Percentiles rank a stretch among this genome's conserved stretches.
phyloP scores from a whole-genome alignment of 441 rosid genomes.

The Lepidium campestre region DNA sequence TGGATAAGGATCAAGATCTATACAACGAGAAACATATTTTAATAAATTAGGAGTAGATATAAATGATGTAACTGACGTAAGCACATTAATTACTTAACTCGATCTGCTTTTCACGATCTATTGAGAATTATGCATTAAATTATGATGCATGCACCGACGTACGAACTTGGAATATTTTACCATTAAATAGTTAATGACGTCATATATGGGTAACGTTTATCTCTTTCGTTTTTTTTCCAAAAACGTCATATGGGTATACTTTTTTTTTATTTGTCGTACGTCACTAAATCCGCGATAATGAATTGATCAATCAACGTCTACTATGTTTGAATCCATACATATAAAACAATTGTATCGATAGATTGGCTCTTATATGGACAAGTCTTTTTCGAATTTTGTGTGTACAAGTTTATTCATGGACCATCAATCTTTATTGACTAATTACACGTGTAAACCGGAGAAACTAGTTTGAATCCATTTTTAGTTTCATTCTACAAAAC shows the following conservation, averaged over 20 bases:
- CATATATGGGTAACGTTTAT: not conserved
- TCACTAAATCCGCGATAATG: not conserved
- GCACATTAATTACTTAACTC: not conserved
- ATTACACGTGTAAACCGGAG: not conserved
- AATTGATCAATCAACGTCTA: constrained; percentile 9
- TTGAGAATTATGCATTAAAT: not conserved
- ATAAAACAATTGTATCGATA: not conserved
- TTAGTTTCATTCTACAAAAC: not conserved
- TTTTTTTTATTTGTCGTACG: not conserved
- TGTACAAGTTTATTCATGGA: not conserved
- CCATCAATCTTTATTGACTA: not conserved
- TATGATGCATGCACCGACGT: constrained; percentile 15
- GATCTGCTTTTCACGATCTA: not conserved
- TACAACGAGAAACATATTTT: not conserved
- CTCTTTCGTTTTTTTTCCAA: not conserved
- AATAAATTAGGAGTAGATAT: no score
- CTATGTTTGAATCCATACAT: constrained; percentile 11
- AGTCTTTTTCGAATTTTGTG: not conserved
- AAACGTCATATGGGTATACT: not conserved
- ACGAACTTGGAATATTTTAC: not conserved
- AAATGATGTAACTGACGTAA: no score
- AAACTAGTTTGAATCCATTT: not conserved
- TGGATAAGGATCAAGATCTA: not conserved
- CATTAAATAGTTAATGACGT: not conserved
- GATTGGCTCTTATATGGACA: not conserved